These are phyloP conservation scores for Monosporascus sp. DNA, from an alignment of 2,329 filamentous ascomycete genomes.

Conservation along the genomic window DNA sequence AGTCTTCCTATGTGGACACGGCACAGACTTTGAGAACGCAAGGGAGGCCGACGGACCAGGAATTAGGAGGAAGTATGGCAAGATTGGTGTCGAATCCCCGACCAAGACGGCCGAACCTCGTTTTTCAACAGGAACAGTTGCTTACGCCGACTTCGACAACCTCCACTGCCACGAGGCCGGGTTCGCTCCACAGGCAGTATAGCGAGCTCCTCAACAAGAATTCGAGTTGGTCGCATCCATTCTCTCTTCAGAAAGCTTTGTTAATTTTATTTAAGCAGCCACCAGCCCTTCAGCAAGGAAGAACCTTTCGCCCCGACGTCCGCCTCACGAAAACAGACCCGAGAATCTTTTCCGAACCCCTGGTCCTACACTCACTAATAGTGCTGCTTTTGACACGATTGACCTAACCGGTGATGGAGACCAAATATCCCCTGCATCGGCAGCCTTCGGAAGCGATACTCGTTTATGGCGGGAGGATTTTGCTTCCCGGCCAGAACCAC, in stretches of 20 bases:
- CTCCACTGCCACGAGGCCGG: constrained; percentile 11
- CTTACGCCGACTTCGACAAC: constrained; percentile 35
- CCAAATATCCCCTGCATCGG: constrained; percentile 19
- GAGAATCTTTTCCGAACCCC: constrained; percentile 18
- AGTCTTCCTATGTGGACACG: constrained; percentile 17
- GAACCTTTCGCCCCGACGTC: constrained; percentile 16
- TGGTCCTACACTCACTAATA: constrained; percentile 23
- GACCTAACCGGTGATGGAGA: constrained; percentile 28
- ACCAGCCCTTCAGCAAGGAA: constrained; percentile 13
- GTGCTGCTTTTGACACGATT: constrained; percentile 24
- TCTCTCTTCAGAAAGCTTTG: too few species aligned
- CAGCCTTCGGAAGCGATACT: constrained; percentile 17
- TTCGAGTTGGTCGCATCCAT: constrained; percentile 4
- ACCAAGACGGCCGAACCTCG: constrained; percentile 39
- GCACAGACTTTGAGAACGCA: constrained; percentile 12
- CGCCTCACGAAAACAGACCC: constrained; percentile 9
- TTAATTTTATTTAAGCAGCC: not conserved
- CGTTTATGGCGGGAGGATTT: constrained; percentile 26
- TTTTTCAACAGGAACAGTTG: constrained; percentile 37
- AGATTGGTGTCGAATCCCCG: constrained; percentile 38
- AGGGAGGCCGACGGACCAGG: constrained; percentile 11
- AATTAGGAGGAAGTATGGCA: constrained; percentile 34
- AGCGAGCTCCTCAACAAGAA: constrained; percentile 26
- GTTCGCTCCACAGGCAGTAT: constrained; percentile 31
- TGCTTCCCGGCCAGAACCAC: constrained; percentile 23